Evolutionary conservation across 2,329 filamentous ascomycete species (phyloP).

Genomic region (Colletotrichum higginsianum): DNA sequence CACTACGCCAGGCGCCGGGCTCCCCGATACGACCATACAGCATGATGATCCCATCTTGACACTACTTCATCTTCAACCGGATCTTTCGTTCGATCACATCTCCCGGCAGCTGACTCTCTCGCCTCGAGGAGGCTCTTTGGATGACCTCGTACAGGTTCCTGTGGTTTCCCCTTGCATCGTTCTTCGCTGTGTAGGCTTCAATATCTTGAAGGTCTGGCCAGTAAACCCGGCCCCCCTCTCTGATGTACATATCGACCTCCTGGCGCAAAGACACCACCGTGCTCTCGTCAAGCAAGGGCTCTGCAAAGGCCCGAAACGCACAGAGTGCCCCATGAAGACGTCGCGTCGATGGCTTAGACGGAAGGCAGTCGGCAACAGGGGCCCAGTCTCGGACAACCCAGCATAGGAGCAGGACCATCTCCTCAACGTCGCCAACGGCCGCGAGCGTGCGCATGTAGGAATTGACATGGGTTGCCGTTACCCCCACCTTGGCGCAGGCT

Average conservation of each 20-base stretch:
- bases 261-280: constrained; percentile 50
- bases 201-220: constrained; percentile 59
- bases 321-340: constrained; percentile 56
- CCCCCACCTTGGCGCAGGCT: background rate
- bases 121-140: background rate
- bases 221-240: constrained; percentile 35
- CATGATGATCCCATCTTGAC: background rate
- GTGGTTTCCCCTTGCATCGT: constrained; percentile 28
- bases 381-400: constrained; percentile 71
- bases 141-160: constrained; percentile 26
- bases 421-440: constrained; percentile 70
- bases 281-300: constrained; percentile 56
- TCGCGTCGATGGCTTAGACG: constrained; percentile 48
- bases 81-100: background rate
- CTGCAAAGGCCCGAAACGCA: constrained; percentile 64
- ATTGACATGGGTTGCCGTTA: constrained; percentile 60
- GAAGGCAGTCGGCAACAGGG: constrained; percentile 52
- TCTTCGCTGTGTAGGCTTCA: constrained; percentile 51
- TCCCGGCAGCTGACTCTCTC: background rate
- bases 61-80: background rate
- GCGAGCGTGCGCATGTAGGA: constrained; percentile 76
- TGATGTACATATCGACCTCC: constrained; percentile 46
- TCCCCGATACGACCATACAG: background rate
- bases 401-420: constrained; percentile 68
- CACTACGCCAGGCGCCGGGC: background rate